These are phyloP conservation scores for Pulveroboletus sp. DNA, from an alignment of 768 basidiomycete genomes.

Conservation along the genomic window DNA sequence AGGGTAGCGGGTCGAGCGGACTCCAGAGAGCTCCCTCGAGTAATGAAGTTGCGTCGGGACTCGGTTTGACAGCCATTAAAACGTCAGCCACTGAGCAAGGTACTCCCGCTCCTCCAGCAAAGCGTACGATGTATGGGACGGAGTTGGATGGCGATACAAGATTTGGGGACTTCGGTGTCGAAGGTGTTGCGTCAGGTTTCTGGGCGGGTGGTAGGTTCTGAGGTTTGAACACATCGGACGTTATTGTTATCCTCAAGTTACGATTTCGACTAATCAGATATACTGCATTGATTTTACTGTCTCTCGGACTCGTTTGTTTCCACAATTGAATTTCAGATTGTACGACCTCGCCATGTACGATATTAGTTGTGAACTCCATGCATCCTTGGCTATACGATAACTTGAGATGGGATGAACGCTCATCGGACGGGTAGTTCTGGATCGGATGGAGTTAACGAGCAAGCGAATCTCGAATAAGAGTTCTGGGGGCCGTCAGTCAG, in stretches of 20 bases:
- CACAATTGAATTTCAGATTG: constrained; percentile 6
- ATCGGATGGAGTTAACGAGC: constrained; percentile 57
- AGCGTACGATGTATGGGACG: constrained; percentile 80
- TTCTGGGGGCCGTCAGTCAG: constrained; percentile 32
- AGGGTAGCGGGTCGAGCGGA: constrained; percentile 22
- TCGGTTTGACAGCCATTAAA: constrained; percentile 39
- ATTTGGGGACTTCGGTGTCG: constrained; percentile 80
- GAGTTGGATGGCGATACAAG: constrained; percentile 78
- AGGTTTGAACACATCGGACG: neutral
- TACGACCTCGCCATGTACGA: constrained; percentile 20
- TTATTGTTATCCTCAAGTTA: constrained; percentile 5
- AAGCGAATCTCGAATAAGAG: constrained; percentile 76
- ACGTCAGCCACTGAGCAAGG: constrained; percentile 36
- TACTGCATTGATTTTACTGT: constrained; percentile 4
- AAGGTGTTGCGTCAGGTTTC: constrained; percentile 69
- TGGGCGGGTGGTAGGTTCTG: constrained; percentile 53
- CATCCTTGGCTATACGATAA: constrained; percentile 1
- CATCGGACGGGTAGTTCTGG: neutral
- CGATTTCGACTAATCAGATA: constrained; percentile 7
- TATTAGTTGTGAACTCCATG: constrained; percentile 10
- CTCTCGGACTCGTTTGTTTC: neutral
- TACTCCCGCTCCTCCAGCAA: constrained; percentile 43
- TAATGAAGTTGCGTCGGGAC: constrained; percentile 42
- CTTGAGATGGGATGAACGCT: neutral
- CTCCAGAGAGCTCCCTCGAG: constrained; percentile 36